Conservation (phyloP, 2,329 filamentous ascomycete genomes). For the Clonostachys rosea region DNA sequence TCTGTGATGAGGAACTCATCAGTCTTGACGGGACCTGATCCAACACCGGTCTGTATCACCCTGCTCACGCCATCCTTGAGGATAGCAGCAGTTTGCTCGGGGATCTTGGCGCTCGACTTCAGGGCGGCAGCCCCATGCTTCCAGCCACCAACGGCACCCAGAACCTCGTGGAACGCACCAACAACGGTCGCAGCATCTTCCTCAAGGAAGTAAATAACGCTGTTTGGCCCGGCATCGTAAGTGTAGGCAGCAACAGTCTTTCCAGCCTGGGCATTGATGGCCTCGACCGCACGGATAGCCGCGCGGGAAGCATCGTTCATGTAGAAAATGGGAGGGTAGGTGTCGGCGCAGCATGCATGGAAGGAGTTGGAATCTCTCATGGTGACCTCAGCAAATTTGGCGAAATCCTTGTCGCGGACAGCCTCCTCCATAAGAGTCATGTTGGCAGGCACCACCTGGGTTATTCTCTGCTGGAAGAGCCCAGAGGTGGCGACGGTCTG, state of each 20-base stretch:
- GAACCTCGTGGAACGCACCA: conserved; percentile 68
- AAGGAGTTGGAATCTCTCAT: conserved; percentile 98
- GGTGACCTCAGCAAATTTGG: conserved; percentile 80
- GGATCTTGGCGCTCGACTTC: conserved; percentile 51
- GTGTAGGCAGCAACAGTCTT: conserved; percentile 88
- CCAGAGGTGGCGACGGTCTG: conserved; percentile 87
- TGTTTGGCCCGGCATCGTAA: conserved; percentile 95
- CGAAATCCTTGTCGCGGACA: conserved; percentile 74
- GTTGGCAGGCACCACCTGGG: conserved; percentile 71
- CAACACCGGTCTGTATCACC: conserved; percentile 87
- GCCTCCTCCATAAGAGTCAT: conserved; percentile 86
- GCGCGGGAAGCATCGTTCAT: conserved; percentile 91
- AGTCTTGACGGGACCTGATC: conserved; percentile 80
- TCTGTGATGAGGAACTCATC: conserved; percentile 72
- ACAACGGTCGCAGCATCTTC: conserved; percentile 69
- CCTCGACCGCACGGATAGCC: conserved; percentile 83
- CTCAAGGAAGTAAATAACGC: conserved; percentile 91
- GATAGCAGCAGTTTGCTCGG: conserved; percentile 58
- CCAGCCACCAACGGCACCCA: conserved; percentile 68
- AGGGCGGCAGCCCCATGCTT: conserved; percentile 51
- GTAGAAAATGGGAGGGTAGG: conserved; percentile 97
- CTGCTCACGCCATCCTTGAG: conserved; percentile 79
- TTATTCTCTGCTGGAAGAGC: conserved; percentile 76
- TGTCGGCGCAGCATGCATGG: conserved; percentile 92
- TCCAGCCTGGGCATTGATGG: conserved; percentile 77